A percentile compares a stretch with the other conserved stretches of the same genome.
Conservation (phyloP, 208 protist species). For the Herpetomonas samuelpessoai region DNA sequence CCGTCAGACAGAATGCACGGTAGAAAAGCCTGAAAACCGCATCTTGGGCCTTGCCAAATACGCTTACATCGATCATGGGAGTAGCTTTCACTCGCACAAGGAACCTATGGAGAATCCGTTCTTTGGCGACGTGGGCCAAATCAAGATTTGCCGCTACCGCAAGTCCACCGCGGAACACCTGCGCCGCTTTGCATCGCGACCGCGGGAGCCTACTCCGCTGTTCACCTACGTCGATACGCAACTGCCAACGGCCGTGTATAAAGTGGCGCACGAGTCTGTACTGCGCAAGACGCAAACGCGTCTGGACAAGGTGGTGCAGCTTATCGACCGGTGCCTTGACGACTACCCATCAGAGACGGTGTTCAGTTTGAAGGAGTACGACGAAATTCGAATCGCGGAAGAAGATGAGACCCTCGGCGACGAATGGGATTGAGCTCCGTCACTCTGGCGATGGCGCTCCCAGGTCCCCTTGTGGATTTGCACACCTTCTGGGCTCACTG, state of each 20-base stretch:
- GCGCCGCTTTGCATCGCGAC: conserved; percentile 12
- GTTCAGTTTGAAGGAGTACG: conserved; percentile 70
- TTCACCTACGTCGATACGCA: conserved; percentile 26
- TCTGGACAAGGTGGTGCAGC: conserved; percentile 55
- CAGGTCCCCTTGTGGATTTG: no score
- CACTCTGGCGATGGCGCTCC: no score
- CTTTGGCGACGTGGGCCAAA: conserved; percentile 42
- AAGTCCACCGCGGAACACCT: conserved; percentile 49
- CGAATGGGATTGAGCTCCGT: no score
- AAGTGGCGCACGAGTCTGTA: conserved; percentile 41
- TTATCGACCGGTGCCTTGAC: conserved; percentile 50
- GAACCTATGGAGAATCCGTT: conserved; percentile 64
- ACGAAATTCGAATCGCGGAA: conserved; percentile 52
- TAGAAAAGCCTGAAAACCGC: conserved; percentile 25
- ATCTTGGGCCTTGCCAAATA: conserved; percentile 70
- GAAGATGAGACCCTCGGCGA: conserved; percentile 47
- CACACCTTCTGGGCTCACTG: no score
- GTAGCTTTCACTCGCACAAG: conserved; percentile 79
- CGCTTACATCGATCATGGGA: conserved; percentile 83
- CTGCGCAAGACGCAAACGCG: conserved; percentile 51
- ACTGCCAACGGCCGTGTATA: conserved; percentile 38
- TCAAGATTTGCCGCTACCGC: conserved; percentile 74
- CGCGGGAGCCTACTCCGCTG: conserved; percentile 22
- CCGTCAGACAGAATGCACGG: conserved; percentile 35
- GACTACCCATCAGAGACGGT: conserved; percentile 39